These are phyloP conservation scores for Agastache rugosa DNA, from an alignment of 257 asterid species.

Conservation along the genomic window DNA sequence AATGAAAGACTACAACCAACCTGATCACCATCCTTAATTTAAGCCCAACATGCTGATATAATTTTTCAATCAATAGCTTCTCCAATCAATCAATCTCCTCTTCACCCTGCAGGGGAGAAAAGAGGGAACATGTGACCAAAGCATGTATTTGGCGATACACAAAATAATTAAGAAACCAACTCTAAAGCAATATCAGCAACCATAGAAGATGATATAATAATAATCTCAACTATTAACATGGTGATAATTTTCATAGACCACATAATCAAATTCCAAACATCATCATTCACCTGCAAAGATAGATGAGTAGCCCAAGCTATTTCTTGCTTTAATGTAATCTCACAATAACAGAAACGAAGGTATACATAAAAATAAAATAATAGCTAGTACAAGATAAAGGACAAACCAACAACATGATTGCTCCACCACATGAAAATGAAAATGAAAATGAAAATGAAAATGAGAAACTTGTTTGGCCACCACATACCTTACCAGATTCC, in stretches of 20 bases:
- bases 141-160: constrained; percentile 2
- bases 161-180: constrained; percentile 17
- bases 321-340: constrained; percentile 87
- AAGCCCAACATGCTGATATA: too few relatives aligned
- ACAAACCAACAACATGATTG: constrained; percentile 89
- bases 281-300: constrained; percentile 76
- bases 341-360: constrained; percentile 54
- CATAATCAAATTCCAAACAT: constrained; percentile 1
- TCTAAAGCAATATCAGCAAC: constrained; percentile 3
- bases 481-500: constrained; percentile 7
- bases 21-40: too few relatives aligned
- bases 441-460: too few relatives aligned
- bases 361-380: constrained; percentile 9
- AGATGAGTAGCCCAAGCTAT: constrained; percentile 99
- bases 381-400: constrained; percentile 34
- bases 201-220: not conserved
- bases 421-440: too few relatives aligned
- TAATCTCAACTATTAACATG: constrained; percentile 13
- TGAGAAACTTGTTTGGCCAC: not conserved
- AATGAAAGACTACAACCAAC: too few relatives aligned
- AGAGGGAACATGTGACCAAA: constrained; percentile 28
- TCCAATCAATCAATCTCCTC: constrained; percentile 85
- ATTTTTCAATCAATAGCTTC: too few relatives aligned
- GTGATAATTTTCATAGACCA: constrained; percentile 14
- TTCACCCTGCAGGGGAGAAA: constrained; percentile 41